Evolutionary conservation across 2,329 filamentous ascomycete genomes (phyloP).

Genomic region (Biscogniauxia mediterranea): DNA sequence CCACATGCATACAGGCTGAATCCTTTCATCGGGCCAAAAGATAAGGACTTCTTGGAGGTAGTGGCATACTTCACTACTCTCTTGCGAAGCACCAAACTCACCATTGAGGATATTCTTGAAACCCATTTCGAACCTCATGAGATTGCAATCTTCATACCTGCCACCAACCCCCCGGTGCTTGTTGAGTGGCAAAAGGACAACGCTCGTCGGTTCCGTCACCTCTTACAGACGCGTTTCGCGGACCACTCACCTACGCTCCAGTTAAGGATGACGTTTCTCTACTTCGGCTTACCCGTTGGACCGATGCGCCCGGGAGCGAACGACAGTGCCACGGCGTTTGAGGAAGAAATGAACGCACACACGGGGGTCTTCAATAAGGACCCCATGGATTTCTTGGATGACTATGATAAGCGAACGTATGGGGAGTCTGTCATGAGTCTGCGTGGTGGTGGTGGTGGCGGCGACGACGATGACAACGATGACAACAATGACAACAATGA

Average conservation of each 20-base stretch:
- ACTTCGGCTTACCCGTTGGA: conserved; percentile 46
- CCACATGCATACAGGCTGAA: conserved; percentile 23
- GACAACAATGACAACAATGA: not conserved
- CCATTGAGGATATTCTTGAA: conserved; percentile 34
- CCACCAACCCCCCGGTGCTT: conserved; percentile 26
- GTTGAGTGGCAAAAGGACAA: conserved; percentile 33
- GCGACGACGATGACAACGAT: not conserved
- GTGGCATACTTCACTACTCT: conserved; percentile 30
- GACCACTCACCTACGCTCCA: conserved; percentile 29
- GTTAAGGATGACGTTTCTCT: conserved; percentile 46
- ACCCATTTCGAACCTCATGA: conserved; percentile 36
- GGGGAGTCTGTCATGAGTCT: conserved; percentile 3
- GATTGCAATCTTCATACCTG: conserved; percentile 31
- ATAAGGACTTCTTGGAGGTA: conserved; percentile 21
- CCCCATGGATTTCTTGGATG: conserved; percentile 24
- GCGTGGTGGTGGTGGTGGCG: conserved; percentile 15
- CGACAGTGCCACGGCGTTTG: conserved; percentile 5
- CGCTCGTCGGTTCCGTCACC: conserved; percentile 27
- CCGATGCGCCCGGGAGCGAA: conserved; percentile 34
- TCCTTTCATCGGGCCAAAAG: conserved; percentile 15
- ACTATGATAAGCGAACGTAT: conserved; percentile 12
- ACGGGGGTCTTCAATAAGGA: conserved; percentile 3
- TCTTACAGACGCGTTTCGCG: conserved; percentile 34
- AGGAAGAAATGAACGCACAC: conserved; percentile 14
- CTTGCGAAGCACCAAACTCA: conserved; percentile 21